Conservation (phyloP, 139 green algal species). For the Yamagishiella unicocca region DNA sequence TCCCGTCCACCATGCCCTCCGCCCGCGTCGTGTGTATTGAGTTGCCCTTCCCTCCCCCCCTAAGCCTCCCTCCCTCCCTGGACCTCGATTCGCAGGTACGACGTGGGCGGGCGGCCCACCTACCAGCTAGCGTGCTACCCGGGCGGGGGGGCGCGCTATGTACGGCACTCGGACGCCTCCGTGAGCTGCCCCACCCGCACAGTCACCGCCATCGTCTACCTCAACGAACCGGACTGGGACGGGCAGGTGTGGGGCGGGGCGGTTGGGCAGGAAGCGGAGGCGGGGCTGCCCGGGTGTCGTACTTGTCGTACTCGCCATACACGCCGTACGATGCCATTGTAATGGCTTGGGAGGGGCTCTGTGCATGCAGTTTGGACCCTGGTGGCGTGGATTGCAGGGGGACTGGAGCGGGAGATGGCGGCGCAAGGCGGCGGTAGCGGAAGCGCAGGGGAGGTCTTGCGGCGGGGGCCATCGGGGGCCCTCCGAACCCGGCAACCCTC, state of each 20-base stretch:
- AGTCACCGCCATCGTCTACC: conserved; percentile 81
- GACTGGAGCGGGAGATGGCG: too few species aligned
- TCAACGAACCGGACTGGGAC: conserved; percentile 72
- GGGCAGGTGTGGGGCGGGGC: conserved; percentile 14
- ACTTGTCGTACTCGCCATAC: too few species aligned
- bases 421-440: too few species aligned
- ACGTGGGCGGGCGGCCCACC: conserved; percentile 69
- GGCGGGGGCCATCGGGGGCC: too few species aligned
- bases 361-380: too few species aligned
- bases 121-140: conserved; percentile 83
- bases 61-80: too few species aligned
- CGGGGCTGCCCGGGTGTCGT: too few species aligned
- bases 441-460: too few species aligned
- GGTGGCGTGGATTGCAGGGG: too few species aligned
- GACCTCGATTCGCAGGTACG: conserved; percentile 56
- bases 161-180: conserved; percentile 75
- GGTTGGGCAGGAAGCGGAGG: background rate
- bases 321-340: too few species aligned
- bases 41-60: background rate
- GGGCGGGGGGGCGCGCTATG: conserved; percentile 74
- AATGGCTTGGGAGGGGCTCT: too few species aligned
- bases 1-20: background rate
- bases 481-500: too few species aligned
- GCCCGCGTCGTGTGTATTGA: background rate
- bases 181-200: conserved; percentile 53